Percentiles rank a stretch among this genome's conserved stretches.
Evolutionary conservation across 1,139 yeast genomes (phyloP).

Genomic region (Pichia sp.): DNA sequence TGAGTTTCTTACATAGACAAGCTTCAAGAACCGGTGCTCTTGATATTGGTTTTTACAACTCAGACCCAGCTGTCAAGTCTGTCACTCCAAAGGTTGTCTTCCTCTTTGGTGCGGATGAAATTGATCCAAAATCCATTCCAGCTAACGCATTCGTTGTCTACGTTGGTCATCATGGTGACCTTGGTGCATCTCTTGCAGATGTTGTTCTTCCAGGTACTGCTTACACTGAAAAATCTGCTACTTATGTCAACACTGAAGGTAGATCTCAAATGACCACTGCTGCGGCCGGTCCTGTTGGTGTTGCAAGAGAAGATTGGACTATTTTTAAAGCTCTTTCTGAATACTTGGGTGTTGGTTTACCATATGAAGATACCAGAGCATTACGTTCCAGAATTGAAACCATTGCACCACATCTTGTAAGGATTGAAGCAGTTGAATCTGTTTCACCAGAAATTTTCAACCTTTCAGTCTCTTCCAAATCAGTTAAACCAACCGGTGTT

Average conservation of each 20-base stretch:
- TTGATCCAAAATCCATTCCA: slow-evolving; percentile 63
- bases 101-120: slow-evolving; percentile 80
- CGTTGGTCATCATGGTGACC: slow-evolving; percentile 91
- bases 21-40: slow-evolving; percentile 84
- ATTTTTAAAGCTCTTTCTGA: slow-evolving; percentile 78
- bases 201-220: slow-evolving; percentile 85
- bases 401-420: slow-evolving; percentile 73
- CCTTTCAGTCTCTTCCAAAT: slow-evolving; percentile 43
- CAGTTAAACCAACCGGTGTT: slow-evolving; percentile 36
- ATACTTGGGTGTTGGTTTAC: slow-evolving; percentile 62
- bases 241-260: slow-evolving; percentile 90
- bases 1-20: slow-evolving; percentile 74
- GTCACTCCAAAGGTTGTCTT: slow-evolving; percentile 69
- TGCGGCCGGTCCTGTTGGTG: slow-evolving; percentile 86
- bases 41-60: slow-evolving; percentile 70
- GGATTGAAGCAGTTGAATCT: slow-evolving; percentile 71
- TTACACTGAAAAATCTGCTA: slow-evolving; percentile 80
- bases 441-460: slow-evolving; percentile 49
- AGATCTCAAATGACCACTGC: slow-evolving; percentile 83
- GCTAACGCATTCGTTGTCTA: slow-evolving; percentile 82
- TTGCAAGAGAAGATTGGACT: slow-evolving; percentile 91
- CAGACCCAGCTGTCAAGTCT: slow-evolving; percentile 35
- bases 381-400: slow-evolving; percentile 66
- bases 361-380: slow-evolving; percentile 68
- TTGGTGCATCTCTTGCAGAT: slow-evolving; percentile 84